Base-by-base conservation (phyloP, 1,284 basidiomycete species). In the Vanrija sp. region DNA sequence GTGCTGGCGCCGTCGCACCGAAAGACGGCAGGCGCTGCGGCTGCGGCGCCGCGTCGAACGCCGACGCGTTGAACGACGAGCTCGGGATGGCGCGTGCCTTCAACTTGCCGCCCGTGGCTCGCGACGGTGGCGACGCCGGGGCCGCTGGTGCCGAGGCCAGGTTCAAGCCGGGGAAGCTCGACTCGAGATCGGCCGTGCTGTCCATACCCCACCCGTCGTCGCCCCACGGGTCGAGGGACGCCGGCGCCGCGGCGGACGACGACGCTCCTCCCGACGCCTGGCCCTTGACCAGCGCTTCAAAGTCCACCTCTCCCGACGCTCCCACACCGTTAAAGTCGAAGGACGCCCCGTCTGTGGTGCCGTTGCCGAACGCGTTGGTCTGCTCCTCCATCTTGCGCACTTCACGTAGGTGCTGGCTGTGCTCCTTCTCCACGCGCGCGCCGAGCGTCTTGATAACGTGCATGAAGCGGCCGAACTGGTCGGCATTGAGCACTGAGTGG, bases 401-500 rank as follows among this genome's bases (percentile, higher is more conserved):
- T 37, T 76, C 75, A 16, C 72, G 66, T 7, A 77, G 64, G 53
- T 77, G 76, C 38, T 74, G 68, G 3, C 66, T 57, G 47, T 77
- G 76, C 57, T 77, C 76, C 49, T 63, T 57, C 59, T 77, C 75
- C 3, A 77, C 74, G 2, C 75, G 69, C 0, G 64, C 53, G 0
- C 75, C 72, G 0, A 77, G 67, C 2, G 69, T 63, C 59, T 75
- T 72, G 58, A 77, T 73, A 9, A 75, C 75, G 3, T 75, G 73
- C 90, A 94, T 94, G 72, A 94, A 94, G 4, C 87, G 84, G 59
- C 86, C 82, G 71, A 98, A 99, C 75, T 99, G 96, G 27, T 87
- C 83, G 4, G 93, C 82, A 63, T 86, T 96, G 24, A 98, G 77
- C 37, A 97, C 87, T 89, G 65, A 14, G 12, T 31, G 22, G 20